These are phyloP conservation scores for Exophiala aquamarina DNA, from an alignment of 2,329 filamentous ascomycete species.

Conservation along the genomic window DNA sequence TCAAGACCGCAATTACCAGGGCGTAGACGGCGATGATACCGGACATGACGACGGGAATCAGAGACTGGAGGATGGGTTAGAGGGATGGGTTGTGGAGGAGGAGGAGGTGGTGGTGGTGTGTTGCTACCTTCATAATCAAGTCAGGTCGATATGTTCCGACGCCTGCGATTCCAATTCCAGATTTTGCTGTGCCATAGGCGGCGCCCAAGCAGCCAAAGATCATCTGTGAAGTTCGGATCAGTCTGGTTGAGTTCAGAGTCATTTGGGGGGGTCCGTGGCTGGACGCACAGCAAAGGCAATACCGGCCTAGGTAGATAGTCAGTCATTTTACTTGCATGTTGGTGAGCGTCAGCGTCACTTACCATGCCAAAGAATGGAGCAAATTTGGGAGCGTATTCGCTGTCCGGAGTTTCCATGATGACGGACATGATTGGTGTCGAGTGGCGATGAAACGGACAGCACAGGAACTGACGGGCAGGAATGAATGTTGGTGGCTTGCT, in stretches of 20 bases:
- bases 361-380: constrained; percentile 70
- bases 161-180: constrained; percentile 66
- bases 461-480: not conserved
- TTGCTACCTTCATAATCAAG: constrained; percentile 64
- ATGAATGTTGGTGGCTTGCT: no score
- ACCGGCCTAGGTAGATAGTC: constrained; percentile 42
- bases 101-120: not conserved
- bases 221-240: constrained; percentile 38
- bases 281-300: constrained; percentile 48
- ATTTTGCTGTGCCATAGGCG: constrained; percentile 68
- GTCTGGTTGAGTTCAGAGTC: no score
- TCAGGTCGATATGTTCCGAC: constrained; percentile 66
- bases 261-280: no score
- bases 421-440: constrained; percentile 19
- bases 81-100: constrained; percentile 3
- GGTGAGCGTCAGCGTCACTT: constrained; percentile 33
- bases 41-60: constrained; percentile 75
- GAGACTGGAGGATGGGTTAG: constrained; percentile 46
- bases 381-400: constrained; percentile 60
- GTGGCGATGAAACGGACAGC: not conserved
- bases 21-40: constrained; percentile 99
- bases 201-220: constrained; percentile 60
- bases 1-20: constrained; percentile 93
- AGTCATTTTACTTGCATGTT: constrained; percentile 20
- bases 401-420: constrained; percentile 40